Evolutionary conservation across 345 rosid species (phyloP).

Genomic region (Lumnitzera racemosa): DNA sequence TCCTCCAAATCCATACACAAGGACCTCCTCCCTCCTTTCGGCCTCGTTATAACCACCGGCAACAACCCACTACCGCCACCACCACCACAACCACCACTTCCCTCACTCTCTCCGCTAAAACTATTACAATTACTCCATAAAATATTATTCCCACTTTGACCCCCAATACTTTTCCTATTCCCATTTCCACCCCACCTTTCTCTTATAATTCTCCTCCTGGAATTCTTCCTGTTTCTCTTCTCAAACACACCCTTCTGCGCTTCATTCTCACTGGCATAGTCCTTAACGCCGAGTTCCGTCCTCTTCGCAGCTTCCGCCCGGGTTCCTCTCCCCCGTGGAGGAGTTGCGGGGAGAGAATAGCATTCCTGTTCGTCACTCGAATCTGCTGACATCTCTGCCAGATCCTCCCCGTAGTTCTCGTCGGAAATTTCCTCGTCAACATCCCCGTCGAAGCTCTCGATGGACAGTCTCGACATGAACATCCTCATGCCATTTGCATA

Average conservation of each 20-base stretch:
- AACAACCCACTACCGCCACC: slow-evolving; percentile 34
- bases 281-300: slow-evolving; percentile 20
- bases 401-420: slow-evolving; percentile 15
- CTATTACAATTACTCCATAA: slow-evolving; percentile 14
- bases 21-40: slow-evolving; percentile 66
- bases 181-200: slow-evolving; percentile 7
- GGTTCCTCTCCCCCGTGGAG: slow-evolving; percentile 27
- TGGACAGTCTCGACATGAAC: slow-evolving; percentile 39
- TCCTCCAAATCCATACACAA: slow-evolving; percentile 90
- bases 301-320: slow-evolving; percentile 1
- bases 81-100: slow-evolving; percentile 16
- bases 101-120: slow-evolving; percentile 54
- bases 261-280: slow-evolving; percentile 83
- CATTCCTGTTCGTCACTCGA: slow-evolving; percentile 48
- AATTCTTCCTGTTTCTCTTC: slow-evolving; percentile 18
- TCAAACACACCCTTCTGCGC: slow-evolving; percentile 32
- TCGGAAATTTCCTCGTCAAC: slow-evolving; percentile 76
- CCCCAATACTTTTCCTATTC: background rate
- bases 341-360: slow-evolving; percentile 58
- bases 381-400: slow-evolving; percentile 36
- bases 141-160: background rate
- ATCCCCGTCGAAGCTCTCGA: slow-evolving; percentile 64
- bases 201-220: slow-evolving; percentile 16
- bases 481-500: slow-evolving; percentile 12
- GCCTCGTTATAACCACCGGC: slow-evolving; percentile 70